These are phyloP conservation scores for Citeromyces siamensis DNA, from an alignment of 1,139 yeast genomes.

Conservation along the genomic window DNA sequence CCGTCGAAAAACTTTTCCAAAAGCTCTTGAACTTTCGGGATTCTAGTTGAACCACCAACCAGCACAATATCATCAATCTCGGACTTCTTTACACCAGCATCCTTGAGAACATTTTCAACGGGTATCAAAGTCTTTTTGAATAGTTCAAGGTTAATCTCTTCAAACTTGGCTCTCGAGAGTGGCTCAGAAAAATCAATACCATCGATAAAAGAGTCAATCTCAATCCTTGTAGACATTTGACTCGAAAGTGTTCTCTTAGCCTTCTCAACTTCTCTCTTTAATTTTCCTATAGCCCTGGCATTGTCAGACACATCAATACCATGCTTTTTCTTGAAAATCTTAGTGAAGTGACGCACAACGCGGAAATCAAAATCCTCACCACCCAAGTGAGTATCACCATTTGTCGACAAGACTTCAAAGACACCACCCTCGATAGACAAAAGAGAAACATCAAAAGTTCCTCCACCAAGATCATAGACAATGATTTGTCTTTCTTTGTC, in stretches of 20 bases:
- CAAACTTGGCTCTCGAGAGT: conserved; percentile 98
- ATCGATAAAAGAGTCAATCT: conserved; percentile 92
- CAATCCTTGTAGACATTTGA: conserved; percentile 92
- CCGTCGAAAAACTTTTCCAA: conserved; percentile 98
- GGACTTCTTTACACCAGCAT: conserved; percentile 84
- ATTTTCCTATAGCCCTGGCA: conserved; percentile 85
- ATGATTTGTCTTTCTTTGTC: conserved; percentile 77
- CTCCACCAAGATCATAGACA: conserved; percentile 96
- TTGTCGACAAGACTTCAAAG: conserved; percentile 93
- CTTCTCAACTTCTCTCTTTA: conserved; percentile 98
- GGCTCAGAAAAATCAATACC: conserved; percentile 96
- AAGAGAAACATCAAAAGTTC: conserved; percentile 94
- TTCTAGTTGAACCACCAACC: conserved; percentile 99
- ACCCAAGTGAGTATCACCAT: conserved; percentile 98
- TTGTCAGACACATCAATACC: conserved; percentile 62
- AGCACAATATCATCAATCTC: conserved; percentile 91
- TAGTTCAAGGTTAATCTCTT: conserved; percentile 90
- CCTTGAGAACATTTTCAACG: conserved; percentile 96
- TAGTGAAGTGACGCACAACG: conserved; percentile 65
- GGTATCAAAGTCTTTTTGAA: conserved; percentile 96
- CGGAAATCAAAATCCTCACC: conserved; percentile 91
- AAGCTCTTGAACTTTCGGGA: conserved; percentile 97
- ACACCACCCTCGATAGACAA: conserved; percentile 92
- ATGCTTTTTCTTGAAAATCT: conserved; percentile 79
- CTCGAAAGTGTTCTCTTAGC: conserved; percentile 98